Conservation (phyloP, 2,329 filamentous ascomycete genomes). For the Fusarium incarnatum region DNA sequence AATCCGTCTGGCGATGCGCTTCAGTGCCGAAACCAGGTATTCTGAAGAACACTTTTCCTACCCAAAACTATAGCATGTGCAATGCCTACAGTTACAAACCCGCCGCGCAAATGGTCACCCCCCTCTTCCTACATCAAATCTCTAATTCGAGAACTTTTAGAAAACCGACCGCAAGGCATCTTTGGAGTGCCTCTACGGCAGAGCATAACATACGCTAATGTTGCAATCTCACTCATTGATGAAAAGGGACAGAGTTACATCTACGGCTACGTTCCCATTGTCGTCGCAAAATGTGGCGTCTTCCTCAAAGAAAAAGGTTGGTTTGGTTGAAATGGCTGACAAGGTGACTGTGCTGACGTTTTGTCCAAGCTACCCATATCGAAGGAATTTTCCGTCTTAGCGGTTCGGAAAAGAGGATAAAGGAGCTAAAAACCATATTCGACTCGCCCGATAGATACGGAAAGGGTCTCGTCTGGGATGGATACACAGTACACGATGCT, state of each 20-base stretch:
- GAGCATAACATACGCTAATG: conserved; percentile 97
- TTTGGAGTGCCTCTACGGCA: conserved; percentile 94
- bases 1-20: conserved; percentile 10
- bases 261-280: conserved; percentile 97
- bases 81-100: not conserved
- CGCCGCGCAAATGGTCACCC: conserved; percentile 8
- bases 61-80: conserved; percentile 3
- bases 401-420: conserved; percentile 97
- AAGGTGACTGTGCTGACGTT: conserved; percentile 39
- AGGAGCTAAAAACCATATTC: conserved; percentile 91
- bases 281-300: conserved; percentile 97
- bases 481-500: conserved; percentile 98
- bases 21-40: not conserved
- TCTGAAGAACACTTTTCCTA: not conserved
- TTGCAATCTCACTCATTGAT: conserved; percentile 95
- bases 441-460: conserved; percentile 96
- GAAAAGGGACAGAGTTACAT: conserved; percentile 95
- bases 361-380: conserved; percentile 80
- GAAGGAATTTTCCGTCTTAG: conserved; percentile 97
- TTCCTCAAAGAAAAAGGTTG: conserved; percentile 97
- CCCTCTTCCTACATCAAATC: conserved; percentile 4
- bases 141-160: conserved; percentile 50
- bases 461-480: conserved; percentile 96
- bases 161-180: conserved; percentile 75
- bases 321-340: conserved; percentile 44